These are phyloP conservation scores for Auricularia sp. DNA, from an alignment of 768 basidiomycete genomes.

Conservation along the genomic window DNA sequence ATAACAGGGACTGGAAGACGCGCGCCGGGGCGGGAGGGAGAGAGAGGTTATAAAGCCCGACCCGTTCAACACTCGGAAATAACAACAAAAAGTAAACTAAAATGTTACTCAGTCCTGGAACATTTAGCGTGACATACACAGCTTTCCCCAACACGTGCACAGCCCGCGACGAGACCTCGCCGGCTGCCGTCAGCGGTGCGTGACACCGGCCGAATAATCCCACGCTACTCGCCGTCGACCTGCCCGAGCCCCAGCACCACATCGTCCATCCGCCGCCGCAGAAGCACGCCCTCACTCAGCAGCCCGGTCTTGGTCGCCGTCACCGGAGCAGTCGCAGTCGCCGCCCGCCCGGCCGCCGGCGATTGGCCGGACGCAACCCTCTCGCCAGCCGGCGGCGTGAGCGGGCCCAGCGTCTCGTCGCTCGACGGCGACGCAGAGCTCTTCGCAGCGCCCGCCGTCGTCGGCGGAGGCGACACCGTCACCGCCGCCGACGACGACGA, in stretches of 20 bases:
- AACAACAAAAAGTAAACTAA: no score
- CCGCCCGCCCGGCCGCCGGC: slow-evolving; percentile 5
- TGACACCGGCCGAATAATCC: not conserved
- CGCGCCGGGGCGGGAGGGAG: not conserved
- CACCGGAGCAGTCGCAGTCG: slow-evolving; percentile 32
- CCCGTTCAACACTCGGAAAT: not conserved
- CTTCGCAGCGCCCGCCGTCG: not conserved
- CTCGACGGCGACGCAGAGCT: not conserved
- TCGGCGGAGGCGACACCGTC: slow-evolving; percentile 8
- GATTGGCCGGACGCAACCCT: slow-evolving; percentile 1
- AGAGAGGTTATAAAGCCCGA: not conserved
- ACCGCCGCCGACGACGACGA: not conserved
- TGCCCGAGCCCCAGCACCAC: slow-evolving; percentile 30
- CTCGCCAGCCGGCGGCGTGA: not conserved
- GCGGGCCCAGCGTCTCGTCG: not conserved
- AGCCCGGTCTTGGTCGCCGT: slow-evolving; percentile 70
- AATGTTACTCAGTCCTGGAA: no score
- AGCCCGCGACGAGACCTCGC: not conserved
- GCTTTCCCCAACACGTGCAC: not conserved
- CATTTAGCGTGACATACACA: not conserved
- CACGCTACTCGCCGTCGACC: not conserved
- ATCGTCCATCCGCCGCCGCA: slow-evolving; percentile 32
- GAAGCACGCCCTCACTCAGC: slow-evolving; percentile 65
- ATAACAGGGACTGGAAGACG: not conserved
- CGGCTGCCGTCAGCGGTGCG: no score